Conservation (phyloP, 148 eudicot genomes). For the Heliosperma pusillum region DNA sequence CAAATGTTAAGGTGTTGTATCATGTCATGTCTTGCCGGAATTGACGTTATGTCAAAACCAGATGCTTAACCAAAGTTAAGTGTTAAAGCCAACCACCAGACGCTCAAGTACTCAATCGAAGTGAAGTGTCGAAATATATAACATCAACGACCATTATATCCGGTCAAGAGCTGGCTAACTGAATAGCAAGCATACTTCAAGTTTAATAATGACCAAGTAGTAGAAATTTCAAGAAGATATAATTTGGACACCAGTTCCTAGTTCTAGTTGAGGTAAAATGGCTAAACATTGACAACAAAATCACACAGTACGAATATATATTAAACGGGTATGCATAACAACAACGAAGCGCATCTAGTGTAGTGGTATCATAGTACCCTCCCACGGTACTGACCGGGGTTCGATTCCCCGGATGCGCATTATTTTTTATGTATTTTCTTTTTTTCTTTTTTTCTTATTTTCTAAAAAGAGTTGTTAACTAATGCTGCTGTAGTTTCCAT, state of each 20-base stretch:
- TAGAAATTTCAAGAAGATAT: neutral
- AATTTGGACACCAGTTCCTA: too few species aligned
- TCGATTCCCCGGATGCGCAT: constrained; percentile 55
- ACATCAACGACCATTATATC: too few species aligned
- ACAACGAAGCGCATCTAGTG: constrained; percentile 34
- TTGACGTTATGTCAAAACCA: neutral
- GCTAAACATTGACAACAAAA: too few species aligned
- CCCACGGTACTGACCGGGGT: constrained; percentile 53
- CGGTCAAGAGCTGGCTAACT: neutral
- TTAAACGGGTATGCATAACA: too few species aligned
- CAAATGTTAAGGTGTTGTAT: neutral
- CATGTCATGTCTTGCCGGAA: too few species aligned
- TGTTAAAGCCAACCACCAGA: neutral
- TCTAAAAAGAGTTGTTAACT: too few species aligned
- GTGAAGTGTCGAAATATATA: too few species aligned
- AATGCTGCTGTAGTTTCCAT: too few species aligned
- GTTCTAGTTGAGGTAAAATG: too few species aligned
- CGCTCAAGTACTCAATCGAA: too few species aligned
- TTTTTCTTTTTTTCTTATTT: neutral
- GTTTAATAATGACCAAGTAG: neutral
- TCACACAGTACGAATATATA: too few species aligned
- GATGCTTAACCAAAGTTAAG: neutral
- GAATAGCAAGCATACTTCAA: neutral
- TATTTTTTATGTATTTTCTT: neutral
- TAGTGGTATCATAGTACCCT: constrained; percentile 45